A percentile compares a stretch with the other conserved stretches of the same genome.
Conservation (phyloP, 202 grass and related monocot species). For the Carex sylvatica region DNA sequence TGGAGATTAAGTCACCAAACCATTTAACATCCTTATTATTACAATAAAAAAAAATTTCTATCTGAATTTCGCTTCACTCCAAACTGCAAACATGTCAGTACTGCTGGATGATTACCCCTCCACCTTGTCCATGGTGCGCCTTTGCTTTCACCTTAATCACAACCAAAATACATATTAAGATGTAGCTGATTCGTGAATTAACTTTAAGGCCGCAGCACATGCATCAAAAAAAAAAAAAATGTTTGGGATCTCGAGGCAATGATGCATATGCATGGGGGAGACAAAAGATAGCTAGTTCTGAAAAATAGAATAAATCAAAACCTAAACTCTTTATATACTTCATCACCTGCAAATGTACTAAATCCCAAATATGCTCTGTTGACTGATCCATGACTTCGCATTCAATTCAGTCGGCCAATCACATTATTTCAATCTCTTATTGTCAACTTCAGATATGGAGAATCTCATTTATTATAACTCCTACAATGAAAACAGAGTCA, state of each 20-base stretch:
- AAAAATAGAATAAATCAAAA: neutral
- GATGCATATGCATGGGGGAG: neutral
- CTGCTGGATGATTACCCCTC: neutral
- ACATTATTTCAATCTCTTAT: neutral
- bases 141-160: conserved; percentile 8
- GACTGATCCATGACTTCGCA: neutral
- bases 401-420: neutral
- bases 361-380: neutral
- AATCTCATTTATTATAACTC: neutral
- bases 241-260: neutral
- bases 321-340: neutral
- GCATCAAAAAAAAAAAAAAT: too few species aligned
- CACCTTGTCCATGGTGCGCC: neutral
- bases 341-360: neutral
- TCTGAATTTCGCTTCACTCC: too few species aligned
- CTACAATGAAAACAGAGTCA: too few species aligned
- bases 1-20: too few species aligned
- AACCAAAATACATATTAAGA: neutral
- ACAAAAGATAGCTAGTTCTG: neutral
- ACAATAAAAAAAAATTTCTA: too few species aligned
- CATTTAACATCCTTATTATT: too few species aligned
- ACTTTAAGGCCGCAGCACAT: neutral
- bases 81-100: too few species aligned
- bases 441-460: neutral
- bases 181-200: neutral